These are phyloP conservation scores for Amniculicola lignicola DNA, from an alignment of 495 filamentous ascomycete genomes.

Conservation along the genomic window DNA sequence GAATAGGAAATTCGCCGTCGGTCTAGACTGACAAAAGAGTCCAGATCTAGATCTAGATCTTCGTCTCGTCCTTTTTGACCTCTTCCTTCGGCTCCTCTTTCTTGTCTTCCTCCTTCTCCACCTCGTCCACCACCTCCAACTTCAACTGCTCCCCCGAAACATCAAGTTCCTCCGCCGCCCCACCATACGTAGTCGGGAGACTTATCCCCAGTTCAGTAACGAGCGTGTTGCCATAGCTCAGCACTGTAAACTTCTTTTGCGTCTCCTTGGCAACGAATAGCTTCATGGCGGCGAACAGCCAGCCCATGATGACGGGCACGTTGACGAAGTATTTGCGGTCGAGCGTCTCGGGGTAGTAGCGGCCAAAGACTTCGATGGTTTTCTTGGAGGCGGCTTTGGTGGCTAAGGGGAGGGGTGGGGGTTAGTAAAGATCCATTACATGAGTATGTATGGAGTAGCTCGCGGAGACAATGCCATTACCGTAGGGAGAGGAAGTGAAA, in stretches of 20 bases:
- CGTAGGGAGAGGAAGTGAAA: not conserved
- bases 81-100: too few relatives aligned
- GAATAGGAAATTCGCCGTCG: too few relatives aligned
- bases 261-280: slow-evolving; percentile 74
- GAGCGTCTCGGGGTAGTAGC: slow-evolving; percentile 82
- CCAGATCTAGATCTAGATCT: too few relatives aligned
- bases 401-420: too few relatives aligned
- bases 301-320: slow-evolving; percentile 81
- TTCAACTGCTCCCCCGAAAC: slow-evolving; percentile 36
- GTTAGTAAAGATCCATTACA: too few relatives aligned
- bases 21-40: too few relatives aligned
- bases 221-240: slow-evolving; percentile 70
- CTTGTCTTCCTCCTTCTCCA: too few relatives aligned
- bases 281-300: slow-evolving; percentile 78
- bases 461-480: not conserved
- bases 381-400: slow-evolving; percentile 69
- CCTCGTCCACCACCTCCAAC: too few relatives aligned
- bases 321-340: slow-evolving; percentile 93
- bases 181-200: slow-evolving; percentile 67
- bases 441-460: slow-evolving; percentile 5
- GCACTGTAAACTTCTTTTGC: slow-evolving; percentile 77
- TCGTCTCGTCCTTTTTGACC: too few relatives aligned
- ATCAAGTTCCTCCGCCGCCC: slow-evolving; percentile 49
- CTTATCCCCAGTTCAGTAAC: slow-evolving; percentile 58
- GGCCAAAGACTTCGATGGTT: slow-evolving; percentile 72